These are phyloP conservation scores for Russula olivacea DNA, from an alignment of 768 basidiomycete species.

Conservation along the genomic window DNA sequence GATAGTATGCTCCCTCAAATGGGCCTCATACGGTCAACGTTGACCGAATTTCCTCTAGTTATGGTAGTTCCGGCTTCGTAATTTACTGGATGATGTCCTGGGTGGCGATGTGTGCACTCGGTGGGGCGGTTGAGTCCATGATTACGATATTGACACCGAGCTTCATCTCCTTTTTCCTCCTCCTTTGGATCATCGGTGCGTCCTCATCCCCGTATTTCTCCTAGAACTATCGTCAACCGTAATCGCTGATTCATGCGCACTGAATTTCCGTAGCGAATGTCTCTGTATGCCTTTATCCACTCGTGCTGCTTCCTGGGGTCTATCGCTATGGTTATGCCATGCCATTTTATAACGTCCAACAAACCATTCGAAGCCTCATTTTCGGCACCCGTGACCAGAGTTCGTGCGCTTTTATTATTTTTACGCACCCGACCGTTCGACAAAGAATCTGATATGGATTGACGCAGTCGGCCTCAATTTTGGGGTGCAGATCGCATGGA, in stretches of 20 bases:
- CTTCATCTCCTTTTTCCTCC: conserved; percentile 55
- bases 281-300: conserved; percentile 51
- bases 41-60: conserved; percentile 31
- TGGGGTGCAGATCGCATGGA: conserved; percentile 54
- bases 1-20: conserved; percentile 34
- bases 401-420: conserved; percentile 37
- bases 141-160: conserved; percentile 48
- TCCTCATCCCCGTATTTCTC: neutral
- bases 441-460: neutral
- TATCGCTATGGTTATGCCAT: conserved; percentile 63
- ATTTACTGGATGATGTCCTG: conserved; percentile 66
- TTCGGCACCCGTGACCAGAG: conserved; percentile 59
- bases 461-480: conserved; percentile 54
- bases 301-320: conserved; percentile 50
- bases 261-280: conserved; percentile 43
- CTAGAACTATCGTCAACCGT: neutral
- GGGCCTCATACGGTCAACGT: neutral
- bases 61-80: conserved; percentile 48
- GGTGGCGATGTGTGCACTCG: conserved; percentile 51
- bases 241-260: neutral
- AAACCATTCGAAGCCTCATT: conserved; percentile 53
- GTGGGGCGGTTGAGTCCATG: conserved; percentile 55
- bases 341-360: conserved; percentile 68
- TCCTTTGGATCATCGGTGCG: conserved; percentile 59
- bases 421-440: neutral